Conservation (phyloP, 139 green algal genomes). For the Auxenochlorella pyrenoidosa region DNA sequence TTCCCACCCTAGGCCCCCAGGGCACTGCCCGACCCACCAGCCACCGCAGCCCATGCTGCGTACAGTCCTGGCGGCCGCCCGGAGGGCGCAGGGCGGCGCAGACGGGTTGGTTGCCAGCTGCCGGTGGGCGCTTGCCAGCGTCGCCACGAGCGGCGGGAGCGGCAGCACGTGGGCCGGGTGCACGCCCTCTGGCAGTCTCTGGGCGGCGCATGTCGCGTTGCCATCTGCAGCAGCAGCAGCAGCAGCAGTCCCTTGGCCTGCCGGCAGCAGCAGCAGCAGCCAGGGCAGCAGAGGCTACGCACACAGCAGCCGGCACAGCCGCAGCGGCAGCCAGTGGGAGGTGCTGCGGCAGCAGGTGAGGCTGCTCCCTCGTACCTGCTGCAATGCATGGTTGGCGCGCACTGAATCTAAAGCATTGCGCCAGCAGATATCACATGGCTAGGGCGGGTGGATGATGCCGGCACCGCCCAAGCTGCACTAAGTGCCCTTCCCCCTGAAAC, state of each 20-base stretch:
- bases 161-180: not conserved
- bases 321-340: slow-evolving; percentile 33
- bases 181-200: not conserved
- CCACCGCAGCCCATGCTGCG: not conserved
- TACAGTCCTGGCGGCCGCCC: not conserved
- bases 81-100: not conserved
- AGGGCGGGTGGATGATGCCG: no score
- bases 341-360: slow-evolving; percentile 34
- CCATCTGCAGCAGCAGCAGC: not conserved
- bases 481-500: not conserved
- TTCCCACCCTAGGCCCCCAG: not conserved
- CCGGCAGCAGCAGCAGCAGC: not conserved
- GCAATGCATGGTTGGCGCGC: not conserved
- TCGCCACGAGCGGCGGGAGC: not conserved
- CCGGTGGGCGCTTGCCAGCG: not conserved
- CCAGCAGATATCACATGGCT: not conserved
- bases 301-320: not conserved
- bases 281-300: not conserved
- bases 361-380: not conserved
- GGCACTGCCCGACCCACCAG: not conserved
- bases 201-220: not conserved
- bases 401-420: not conserved
- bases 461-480: no score
- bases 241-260: not conserved
- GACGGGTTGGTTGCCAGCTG: not conserved